phyloP scores from a whole-genome alignment of 2,329 filamentous ascomycete genomes.

The Tolypocladium ophioglossoides region DNA sequence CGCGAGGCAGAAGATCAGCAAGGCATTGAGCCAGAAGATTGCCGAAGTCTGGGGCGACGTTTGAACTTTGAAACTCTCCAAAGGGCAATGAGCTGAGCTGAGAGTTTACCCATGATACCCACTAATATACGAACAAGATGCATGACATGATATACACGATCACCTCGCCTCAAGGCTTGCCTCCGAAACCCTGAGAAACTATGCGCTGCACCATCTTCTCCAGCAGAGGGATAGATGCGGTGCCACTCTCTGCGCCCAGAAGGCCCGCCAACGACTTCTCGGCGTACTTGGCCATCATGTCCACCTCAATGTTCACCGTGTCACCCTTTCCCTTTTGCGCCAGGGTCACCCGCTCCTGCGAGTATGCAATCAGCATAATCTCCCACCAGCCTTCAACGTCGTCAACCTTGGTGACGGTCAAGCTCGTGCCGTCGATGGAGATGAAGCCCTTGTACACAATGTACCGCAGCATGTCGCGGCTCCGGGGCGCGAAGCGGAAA shows the following conservation, averaged over 20 bases:
- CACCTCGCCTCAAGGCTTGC: constrained; percentile 9
- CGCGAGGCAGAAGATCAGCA: constrained; percentile 58
- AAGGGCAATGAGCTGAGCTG: constrained; percentile 1
- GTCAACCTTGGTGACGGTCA: constrained; percentile 82
- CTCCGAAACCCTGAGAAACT: constrained; percentile 51
- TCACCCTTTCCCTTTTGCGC: constrained; percentile 71
- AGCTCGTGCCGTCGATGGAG: constrained; percentile 83
- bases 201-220: constrained; percentile 66
- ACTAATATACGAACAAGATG: not conserved
- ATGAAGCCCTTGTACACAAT: constrained; percentile 96
- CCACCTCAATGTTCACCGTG: constrained; percentile 84
- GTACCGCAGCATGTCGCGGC: constrained; percentile 64
- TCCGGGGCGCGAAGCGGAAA: constrained; percentile 67
- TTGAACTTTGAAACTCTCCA: constrained; percentile 13
- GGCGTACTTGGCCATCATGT: constrained; percentile 77
- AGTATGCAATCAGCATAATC: constrained; percentile 96
- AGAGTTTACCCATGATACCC: constrained; percentile 10
- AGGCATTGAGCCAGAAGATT: constrained; percentile 55
- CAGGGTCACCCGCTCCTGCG: constrained; percentile 82
- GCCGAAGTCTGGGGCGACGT: constrained; percentile 60
- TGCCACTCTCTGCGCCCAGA: constrained; percentile 47
- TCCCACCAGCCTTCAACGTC: constrained; percentile 78
- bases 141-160: not conserved
- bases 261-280: constrained; percentile 75
- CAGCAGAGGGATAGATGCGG: constrained; percentile 43